These are phyloP conservation scores for Pichia sp. DNA, from an alignment of 1,139 yeast species.

Conservation along the genomic window DNA sequence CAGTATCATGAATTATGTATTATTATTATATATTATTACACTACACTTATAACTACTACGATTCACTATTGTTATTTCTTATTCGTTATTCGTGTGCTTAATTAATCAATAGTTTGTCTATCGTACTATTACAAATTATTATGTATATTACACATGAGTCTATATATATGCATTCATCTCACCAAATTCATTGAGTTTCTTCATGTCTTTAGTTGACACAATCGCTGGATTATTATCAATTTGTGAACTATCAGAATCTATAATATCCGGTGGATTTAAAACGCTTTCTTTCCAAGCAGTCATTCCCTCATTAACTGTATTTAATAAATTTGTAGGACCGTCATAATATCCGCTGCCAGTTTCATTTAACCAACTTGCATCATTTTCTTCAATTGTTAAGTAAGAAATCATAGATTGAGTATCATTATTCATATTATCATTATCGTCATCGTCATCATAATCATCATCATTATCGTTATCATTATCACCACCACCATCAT, in stretches of 20 bases:
- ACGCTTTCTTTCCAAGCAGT: constrained; percentile 20
- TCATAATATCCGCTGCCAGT: constrained; percentile 34
- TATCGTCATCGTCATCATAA: neutral
- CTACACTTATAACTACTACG: too few relatives aligned
- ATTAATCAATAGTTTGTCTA: too few relatives aligned
- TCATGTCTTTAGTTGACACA: neutral
- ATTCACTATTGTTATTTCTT: too few relatives aligned
- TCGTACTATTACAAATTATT: too few relatives aligned
- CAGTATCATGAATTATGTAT: too few relatives aligned
- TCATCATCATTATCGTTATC: neutral
- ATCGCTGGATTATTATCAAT: neutral
- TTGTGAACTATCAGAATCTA: too few relatives aligned
- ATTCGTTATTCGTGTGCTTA: too few relatives aligned
- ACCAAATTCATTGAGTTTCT: constrained; percentile 7
- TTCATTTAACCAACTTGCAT: constrained; percentile 18
- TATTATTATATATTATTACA: too few relatives aligned
- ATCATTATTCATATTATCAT: too few relatives aligned
- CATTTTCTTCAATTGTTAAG: constrained; percentile 10
- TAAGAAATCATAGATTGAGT: too few relatives aligned
- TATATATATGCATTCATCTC: constrained; percentile 9
- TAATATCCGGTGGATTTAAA: neutral
- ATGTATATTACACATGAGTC: too few relatives aligned
- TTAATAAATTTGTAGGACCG: constrained; percentile 66
- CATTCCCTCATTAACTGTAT: constrained; percentile 29
- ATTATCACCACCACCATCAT: neutral